A percentile compares a stretch with the other conserved stretches of the same genome.
phyloP scores from a whole-genome alignment of 108 stramenopile genomes.

The Schizochytrium sp. region DNA sequence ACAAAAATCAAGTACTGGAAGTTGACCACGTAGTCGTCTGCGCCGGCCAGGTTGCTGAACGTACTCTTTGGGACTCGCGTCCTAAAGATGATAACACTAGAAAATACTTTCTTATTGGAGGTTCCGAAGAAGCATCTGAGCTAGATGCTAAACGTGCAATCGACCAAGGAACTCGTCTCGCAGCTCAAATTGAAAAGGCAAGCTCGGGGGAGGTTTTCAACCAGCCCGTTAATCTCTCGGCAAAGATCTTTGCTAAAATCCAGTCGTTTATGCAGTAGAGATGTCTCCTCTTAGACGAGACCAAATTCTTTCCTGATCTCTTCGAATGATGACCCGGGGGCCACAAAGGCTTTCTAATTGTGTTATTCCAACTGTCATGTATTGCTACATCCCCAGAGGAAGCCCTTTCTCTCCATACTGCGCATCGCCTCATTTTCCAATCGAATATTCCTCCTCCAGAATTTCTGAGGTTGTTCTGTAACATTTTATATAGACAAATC shows the following conservation, averaged over 20 bases:
- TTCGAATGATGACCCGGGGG: no score
- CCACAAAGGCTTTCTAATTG: no score
- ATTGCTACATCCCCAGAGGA: no score
- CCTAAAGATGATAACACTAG: slow-evolving; percentile 74
- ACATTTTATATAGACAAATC: no score
- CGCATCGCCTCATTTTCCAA: no score
- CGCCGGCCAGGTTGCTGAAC: slow-evolving; percentile 86
- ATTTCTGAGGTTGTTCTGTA: no score
- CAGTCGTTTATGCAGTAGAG: neutral
- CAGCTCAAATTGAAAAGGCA: slow-evolving; percentile 73
- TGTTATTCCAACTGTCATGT: no score
- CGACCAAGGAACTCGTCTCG: slow-evolving; percentile 96
- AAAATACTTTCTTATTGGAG: slow-evolving; percentile 83
- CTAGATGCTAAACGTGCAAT: slow-evolving; percentile 97
- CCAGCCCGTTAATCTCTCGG: slow-evolving; percentile 67
- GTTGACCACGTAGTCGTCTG: slow-evolving; percentile 94
- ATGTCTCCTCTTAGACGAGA: neutral
- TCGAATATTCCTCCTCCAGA: no score
- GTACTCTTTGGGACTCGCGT: slow-evolving; percentile 69
- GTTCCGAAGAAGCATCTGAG: slow-evolving; percentile 91
- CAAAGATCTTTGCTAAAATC: slow-evolving; percentile 60
- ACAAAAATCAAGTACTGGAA: slow-evolving; percentile 78
- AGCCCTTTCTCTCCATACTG: no score
- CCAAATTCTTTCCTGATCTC: neutral
- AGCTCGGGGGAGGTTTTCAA: slow-evolving; percentile 71